Base-by-base conservation (phyloP, 2,329 filamentous ascomycete genomes). In the Akanthomyces dipterigenus region DNA sequence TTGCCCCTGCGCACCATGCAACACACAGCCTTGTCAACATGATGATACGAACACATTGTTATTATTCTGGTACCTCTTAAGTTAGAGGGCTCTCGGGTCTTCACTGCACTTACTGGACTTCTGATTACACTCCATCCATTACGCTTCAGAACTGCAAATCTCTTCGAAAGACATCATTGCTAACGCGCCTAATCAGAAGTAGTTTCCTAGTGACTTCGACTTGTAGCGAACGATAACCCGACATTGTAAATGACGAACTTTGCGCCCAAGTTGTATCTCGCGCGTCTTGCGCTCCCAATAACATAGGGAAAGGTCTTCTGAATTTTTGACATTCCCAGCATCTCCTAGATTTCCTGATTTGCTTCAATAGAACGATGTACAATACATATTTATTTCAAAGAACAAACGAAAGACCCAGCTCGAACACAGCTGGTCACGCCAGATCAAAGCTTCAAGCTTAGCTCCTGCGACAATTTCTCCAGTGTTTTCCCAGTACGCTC, bases 51-150 rank as follows among this genome's bases (percentile, higher is more conserved):
- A 75, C 73, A 80, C 81, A 78, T 80, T 77, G 45, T 76, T 77
- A 80, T 79, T 80, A 88, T 93, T 96, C 90, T 96, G 91, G 91
- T 92, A 96, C 91, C 92, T 96, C 92, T 96, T 95, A 91, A 91
- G 85, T 90, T 88, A 95, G 86, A 81, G 82, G 36, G 60, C 71
- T 72, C 78, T 79, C 75, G 72, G 80, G 77, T 78, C 81, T 87
- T 62, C 60, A 76, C 90, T 93, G 89, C 91, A 90, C 89, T 84
- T 81, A 89, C 79, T 80, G 88, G 88, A 91, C 89, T 91, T 92
- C 89, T 93, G 89, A 93, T 70, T 63, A 67, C 20, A 38, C 49
- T 28, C 40, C 5, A 36, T 51, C 26, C 36, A 24, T n/a, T 12
- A 60, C 48, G 24, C 45, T 51, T 51, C 8, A 53, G 3, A 40